Percentiles rank a stretch among this genome's conserved stretches.
Conservation (phyloP, 1,139 yeast genomes). For the Barnettozyma hawaiiensis region DNA sequence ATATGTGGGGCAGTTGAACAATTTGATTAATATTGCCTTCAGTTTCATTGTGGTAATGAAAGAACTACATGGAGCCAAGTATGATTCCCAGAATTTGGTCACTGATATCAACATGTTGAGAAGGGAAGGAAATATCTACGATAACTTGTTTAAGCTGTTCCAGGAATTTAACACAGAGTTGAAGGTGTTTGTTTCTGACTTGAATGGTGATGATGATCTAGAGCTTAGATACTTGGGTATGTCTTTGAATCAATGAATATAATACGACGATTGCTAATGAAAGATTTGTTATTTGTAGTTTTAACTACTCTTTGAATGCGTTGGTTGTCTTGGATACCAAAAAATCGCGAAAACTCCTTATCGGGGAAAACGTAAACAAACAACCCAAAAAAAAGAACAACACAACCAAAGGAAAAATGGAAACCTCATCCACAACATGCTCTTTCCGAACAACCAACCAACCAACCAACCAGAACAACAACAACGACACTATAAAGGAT, state of each 20-base stretch:
- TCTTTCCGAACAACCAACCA: too few relatives aligned
- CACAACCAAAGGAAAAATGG: too few relatives aligned
- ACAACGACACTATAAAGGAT: not conserved
- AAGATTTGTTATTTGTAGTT: too few relatives aligned
- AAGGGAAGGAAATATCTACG: constrained; percentile 17
- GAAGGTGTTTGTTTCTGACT: constrained; percentile 30
- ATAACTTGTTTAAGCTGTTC: constrained; percentile 18
- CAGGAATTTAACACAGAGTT: constrained; percentile 23
- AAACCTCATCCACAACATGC: too few relatives aligned
- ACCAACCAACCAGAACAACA: not conserved
- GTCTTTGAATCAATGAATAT: constrained; percentile 17
- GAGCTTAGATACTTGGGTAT: constrained; percentile 30
- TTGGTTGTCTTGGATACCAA: not conserved
- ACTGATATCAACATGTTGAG: constrained; percentile 14
- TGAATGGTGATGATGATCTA: constrained; percentile 32
- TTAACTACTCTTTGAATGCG: too few relatives aligned
- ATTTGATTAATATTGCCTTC: constrained; percentile 37
- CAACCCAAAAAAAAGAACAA: not conserved
- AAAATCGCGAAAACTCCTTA: constrained; percentile 4
- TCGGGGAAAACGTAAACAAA: constrained; percentile 14
- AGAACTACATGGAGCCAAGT: constrained; percentile 37
- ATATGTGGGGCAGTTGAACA: constrained; percentile 43
- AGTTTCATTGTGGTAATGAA: constrained; percentile 41
- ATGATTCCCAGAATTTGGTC: constrained; percentile 21
- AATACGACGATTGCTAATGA: too few relatives aligned